Evolutionary conservation across 352 stramenopile genomes (phyloP).

Genomic region (Globisporangium ultimum): DNA sequence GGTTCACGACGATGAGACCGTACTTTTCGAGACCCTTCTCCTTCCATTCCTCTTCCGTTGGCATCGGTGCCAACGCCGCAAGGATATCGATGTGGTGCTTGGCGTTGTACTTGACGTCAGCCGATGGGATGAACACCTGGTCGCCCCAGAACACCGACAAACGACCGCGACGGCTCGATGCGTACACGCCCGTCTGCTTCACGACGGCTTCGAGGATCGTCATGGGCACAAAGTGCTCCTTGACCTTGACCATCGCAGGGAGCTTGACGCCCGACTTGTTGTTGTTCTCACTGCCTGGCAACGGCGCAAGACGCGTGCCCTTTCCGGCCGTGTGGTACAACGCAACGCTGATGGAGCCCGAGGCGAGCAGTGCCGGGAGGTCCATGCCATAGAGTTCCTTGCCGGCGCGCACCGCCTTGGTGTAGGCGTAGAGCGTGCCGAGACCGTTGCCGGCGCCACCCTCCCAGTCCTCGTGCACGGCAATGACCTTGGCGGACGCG

Average conservation of each 20-base stretch:
- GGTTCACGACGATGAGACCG: constrained; percentile 96
- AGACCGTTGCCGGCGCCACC: constrained; percentile 96
- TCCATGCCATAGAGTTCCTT: constrained; percentile 87
- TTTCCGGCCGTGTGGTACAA: constrained; percentile 98
- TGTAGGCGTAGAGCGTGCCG: constrained; percentile 95
- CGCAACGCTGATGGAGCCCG: constrained; percentile 86
- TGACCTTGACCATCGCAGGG: constrained; percentile 89
- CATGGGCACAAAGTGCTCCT: constrained; percentile 88
- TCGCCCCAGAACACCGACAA: constrained; percentile 98
- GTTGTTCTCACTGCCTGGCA: constrained; percentile 98
- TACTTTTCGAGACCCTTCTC: constrained; percentile 98
- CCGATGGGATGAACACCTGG: constrained; percentile 97
- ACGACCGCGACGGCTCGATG: constrained; percentile 90
- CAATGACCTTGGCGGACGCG: constrained; percentile 90
- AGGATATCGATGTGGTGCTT: constrained; percentile 98
- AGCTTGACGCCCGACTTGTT: constrained; percentile 99
- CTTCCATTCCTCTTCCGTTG: constrained; percentile 91
- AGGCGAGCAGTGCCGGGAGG: constrained; percentile 74
- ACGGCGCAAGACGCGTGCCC: constrained; percentile 94
- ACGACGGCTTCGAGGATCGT: constrained; percentile 98
- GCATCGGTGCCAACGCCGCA: constrained; percentile 92
- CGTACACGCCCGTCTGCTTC: constrained; percentile 98
- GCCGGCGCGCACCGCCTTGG: constrained; percentile 89
- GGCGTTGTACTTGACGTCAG: constrained; percentile 90
- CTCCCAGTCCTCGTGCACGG: constrained; percentile 95